Conservation (phyloP, 768 basidiomycete genomes). For the Tulasnella sp. region DNA sequence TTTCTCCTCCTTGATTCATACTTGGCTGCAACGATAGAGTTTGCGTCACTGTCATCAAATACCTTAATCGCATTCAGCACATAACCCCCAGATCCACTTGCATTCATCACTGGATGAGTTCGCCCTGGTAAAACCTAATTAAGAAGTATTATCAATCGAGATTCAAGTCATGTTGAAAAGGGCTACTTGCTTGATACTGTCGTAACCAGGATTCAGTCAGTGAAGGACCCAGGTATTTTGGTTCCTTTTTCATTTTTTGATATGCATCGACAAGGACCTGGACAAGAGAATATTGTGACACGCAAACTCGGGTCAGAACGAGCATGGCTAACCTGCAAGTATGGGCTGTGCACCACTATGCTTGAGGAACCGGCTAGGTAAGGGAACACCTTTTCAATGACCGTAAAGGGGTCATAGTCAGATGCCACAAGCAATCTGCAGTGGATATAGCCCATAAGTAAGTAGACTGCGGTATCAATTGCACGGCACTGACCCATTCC, state of each 20-base stretch:
- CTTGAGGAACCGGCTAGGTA: conserved; percentile 77
- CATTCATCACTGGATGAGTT: conserved; percentile 90
- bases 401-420: conserved; percentile 72
- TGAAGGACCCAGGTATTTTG: conserved; percentile 60
- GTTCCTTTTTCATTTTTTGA: conserved; percentile 47
- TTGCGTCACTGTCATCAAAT: too few relatives aligned
- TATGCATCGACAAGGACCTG: conserved; percentile 72
- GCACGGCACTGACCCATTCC: conserved; percentile 57
- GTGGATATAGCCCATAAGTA: not conserved
- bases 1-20: too few relatives aligned
- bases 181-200: conserved; percentile 59
- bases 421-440: conserved; percentile 64
- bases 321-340: conserved; percentile 45
- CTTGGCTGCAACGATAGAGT: too few relatives aligned
- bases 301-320: not conserved
- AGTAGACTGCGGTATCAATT: not conserved
- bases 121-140: conserved; percentile 74
- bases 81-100: conserved; percentile 79
- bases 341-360: conserved; percentile 76
- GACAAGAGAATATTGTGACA: not conserved
- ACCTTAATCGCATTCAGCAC: conserved; percentile 78
- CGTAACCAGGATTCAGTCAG: conserved; percentile 81
- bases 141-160: not conserved
- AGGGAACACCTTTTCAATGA: conserved; percentile 57
- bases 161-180: not conserved